Base-by-base conservation (phyloP, 2,329 filamentous ascomycete species). In the Blastomyces percursus region DNA sequence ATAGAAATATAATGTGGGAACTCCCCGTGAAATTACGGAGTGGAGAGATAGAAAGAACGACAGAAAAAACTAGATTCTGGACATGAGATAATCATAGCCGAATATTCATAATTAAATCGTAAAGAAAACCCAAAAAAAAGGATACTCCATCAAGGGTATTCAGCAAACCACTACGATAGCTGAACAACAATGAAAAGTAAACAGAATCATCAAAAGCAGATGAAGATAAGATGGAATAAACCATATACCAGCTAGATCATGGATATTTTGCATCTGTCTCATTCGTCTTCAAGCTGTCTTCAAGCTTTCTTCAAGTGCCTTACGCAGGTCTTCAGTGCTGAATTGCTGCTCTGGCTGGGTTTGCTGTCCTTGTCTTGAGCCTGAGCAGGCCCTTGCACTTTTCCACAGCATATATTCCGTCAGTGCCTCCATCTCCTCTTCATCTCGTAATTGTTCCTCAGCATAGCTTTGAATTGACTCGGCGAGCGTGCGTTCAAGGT, bases 321-420 rank as follows among this genome's bases (percentile, higher is more conserved):
- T 32, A 19, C 57, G 57, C 24, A 48, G 27, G 24, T 48, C 21
- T 8, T 59, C 42, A 35, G 2, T 27, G 24, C 27, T 59, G 27
- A 27, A 1, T 21, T 59, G 42, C 57, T 59, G 12, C 16, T 30
- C 21, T 9, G 19, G 40, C 16, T 59, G 56, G 2, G 27, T 11
- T 21, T 48, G 42, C 27, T 8, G 27, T 2, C 14, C 7, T 9
- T 48, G 9, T 8, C 35, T 48, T 6, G 57, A 16, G 9, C 14
- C 19, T 16, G 40, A 58, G 32, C 44, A 11, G 46, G 51, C 67
- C 67, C 1, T 64, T 64, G 51, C 90, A 72, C 87, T 91, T 76
- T 91, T 87, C 77, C 86, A 88, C 79, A 87, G 89, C 50, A 91
- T 81, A 72, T 90, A 91, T 69, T 91, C 87, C 71, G 92, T 73